Evolutionary conservation across 805 yeast species (phyloP).

Genomic region (Scheffersomyces amazonensis): DNA sequence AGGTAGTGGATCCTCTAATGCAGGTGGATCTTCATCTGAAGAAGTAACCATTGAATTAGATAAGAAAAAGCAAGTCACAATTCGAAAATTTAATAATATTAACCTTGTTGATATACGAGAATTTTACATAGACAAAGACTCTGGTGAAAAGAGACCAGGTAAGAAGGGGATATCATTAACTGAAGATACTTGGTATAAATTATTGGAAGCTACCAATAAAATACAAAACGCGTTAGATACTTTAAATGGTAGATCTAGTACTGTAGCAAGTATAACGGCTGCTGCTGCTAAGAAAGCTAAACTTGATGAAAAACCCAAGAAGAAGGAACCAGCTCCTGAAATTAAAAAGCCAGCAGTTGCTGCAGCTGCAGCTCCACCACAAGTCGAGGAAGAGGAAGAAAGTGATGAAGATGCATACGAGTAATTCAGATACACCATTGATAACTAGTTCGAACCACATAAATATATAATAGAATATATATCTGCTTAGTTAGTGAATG

Average conservation of each 20-base stretch:
- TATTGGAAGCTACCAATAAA: slow-evolving; percentile 44
- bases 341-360: slow-evolving; percentile 4
- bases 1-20: background rate
- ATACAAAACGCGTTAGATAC: slow-evolving; percentile 50
- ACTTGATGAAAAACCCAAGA: slow-evolving; percentile 1
- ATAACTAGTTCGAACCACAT: too few relatives aligned
- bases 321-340: background rate
- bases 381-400: slow-evolving; percentile 2
- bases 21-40: background rate
- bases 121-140: slow-evolving; percentile 53
- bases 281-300: slow-evolving; percentile 2
- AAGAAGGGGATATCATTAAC: slow-evolving; percentile 70
- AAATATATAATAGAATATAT: too few relatives aligned
- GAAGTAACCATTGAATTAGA: slow-evolving; percentile 28
- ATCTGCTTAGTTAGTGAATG: too few relatives aligned
- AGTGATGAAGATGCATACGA: slow-evolving; percentile 7
- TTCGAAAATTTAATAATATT: slow-evolving; percentile 65
- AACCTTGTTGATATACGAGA: slow-evolving; percentile 82
- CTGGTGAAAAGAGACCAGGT: slow-evolving; percentile 74
- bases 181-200: slow-evolving; percentile 50
- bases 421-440: too few relatives aligned
- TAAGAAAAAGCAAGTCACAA: slow-evolving; percentile 60
- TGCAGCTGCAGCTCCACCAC: background rate
- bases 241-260: slow-evolving; percentile 17
- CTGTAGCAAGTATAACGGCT: background rate